Percentiles rank a stretch among this genome's conserved stretches.
These are phyloP conservation scores for Trichophyton rubrum DNA, from an alignment of 2,329 filamentous ascomycete genomes.

Conservation along the genomic window DNA sequence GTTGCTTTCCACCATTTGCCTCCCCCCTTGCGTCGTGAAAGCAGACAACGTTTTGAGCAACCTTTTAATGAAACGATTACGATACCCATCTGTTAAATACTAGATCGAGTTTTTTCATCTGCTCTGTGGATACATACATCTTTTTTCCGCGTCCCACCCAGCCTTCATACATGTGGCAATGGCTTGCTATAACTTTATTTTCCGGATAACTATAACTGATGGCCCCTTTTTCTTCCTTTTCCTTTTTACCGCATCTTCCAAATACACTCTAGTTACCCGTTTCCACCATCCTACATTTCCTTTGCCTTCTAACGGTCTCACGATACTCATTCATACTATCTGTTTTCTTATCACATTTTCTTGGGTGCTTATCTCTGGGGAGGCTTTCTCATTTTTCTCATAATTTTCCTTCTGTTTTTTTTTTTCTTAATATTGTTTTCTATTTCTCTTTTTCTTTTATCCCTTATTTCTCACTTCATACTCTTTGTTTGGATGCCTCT, in stretches of 20 bases:
- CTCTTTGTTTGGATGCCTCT: background rate
- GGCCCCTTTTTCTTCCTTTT: background rate
- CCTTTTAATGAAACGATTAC: constrained; percentile 32
- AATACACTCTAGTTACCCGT: background rate
- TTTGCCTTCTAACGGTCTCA: background rate
- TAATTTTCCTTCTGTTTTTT: too few species aligned
- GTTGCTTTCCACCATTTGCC: constrained; percentile 3
- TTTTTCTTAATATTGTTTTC: background rate
- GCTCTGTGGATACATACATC: constrained; percentile 3
- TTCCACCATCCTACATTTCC: background rate
- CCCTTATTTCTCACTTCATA: background rate
- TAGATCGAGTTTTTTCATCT: constrained; percentile 16
- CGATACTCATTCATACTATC: background rate
- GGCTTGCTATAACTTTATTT: background rate
- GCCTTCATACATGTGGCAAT: background rate
- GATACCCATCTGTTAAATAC: constrained; percentile 32
- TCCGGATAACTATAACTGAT: background rate
- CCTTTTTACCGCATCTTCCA: background rate
- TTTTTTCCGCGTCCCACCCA: background rate
- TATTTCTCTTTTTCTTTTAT: background rate
- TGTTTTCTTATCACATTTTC: background rate
- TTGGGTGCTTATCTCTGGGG: background rate
- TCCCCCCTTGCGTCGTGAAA: constrained; percentile 2
- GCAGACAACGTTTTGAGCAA: constrained; percentile 3
- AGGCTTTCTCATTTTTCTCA: background rate